A percentile compares a stretch with the other conserved stretches of the same genome.
These are phyloP conservation scores for Psilocybe cubensis DNA, from an alignment of 768 basidiomycete genomes.

Conservation along the genomic window DNA sequence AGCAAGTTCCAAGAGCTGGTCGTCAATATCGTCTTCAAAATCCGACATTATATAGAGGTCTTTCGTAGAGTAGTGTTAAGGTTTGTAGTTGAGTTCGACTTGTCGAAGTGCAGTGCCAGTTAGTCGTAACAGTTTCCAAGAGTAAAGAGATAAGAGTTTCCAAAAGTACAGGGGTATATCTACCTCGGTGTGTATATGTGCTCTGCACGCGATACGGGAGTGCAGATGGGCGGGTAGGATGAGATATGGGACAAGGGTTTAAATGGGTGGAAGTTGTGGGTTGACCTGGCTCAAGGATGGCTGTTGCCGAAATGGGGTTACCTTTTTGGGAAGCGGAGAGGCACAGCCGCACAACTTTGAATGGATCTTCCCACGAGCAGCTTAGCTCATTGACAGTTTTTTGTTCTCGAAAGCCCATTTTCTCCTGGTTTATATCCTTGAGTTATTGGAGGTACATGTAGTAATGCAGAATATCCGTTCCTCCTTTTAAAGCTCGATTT, in stretches of 20 bases:
- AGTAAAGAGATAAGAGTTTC: background rate
- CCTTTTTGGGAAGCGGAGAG: no score
- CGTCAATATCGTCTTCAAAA: conserved; percentile 54
- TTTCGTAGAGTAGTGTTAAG: background rate
- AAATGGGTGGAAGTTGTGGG: background rate
- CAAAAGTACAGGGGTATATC: background rate
- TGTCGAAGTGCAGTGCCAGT: background rate
- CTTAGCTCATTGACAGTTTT: no score
- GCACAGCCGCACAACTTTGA: no score
- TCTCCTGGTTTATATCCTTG: no score
- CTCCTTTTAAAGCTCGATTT: no score
- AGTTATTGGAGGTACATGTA: no score
- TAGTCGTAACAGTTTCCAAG: background rate
- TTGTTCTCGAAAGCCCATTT: no score
- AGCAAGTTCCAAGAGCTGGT: conserved; percentile 82
- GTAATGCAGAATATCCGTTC: no score
- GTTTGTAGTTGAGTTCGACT: background rate
- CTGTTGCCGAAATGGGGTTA: no score
- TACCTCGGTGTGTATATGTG: background rate
- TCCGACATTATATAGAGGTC: conserved; percentile 42
- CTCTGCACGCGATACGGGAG: background rate
- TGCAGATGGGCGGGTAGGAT: background rate
- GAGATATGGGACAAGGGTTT: background rate
- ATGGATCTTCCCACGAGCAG: no score
- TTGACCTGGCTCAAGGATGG: no score